Percentiles rank a stretch among this genome's conserved stretches.
Evolutionary conservation across 257 asterid genomes (phyloP).

Genomic region (Fraxinus excelsior): DNA sequence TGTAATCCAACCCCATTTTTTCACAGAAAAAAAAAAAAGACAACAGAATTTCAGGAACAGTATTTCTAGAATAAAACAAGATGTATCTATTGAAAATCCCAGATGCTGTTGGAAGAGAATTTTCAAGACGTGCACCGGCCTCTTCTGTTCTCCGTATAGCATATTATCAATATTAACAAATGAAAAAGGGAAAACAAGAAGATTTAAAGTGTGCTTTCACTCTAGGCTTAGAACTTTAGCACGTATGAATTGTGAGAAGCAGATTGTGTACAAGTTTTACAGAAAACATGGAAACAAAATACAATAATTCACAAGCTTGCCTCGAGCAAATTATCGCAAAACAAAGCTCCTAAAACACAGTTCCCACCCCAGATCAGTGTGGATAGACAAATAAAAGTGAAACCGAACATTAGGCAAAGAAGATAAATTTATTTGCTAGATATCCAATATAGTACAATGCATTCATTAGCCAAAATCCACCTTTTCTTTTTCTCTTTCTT

Average conservation of each 20-base stretch:
- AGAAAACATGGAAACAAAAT: no score
- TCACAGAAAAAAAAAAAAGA: background rate
- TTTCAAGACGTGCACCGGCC: background rate
- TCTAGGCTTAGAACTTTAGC: no score
- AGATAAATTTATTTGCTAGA: background rate
- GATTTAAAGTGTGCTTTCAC: background rate
- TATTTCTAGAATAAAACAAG: background rate
- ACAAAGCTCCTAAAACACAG: background rate
- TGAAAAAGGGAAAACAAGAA: background rate
- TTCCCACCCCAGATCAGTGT: background rate
- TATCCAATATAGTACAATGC: background rate
- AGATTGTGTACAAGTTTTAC: no score
- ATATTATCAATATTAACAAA: background rate
- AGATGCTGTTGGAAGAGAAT: background rate
- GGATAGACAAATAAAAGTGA: background rate
- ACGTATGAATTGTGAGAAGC: background rate
- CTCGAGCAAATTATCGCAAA: background rate
- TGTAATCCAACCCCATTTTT: background rate
- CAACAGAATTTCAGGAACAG: background rate
- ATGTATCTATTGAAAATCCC: background rate
- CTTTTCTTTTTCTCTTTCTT: background rate
- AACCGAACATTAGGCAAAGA: background rate
- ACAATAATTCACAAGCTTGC: background rate
- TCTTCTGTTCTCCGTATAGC: background rate
- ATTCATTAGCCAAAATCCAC: background rate